Evolutionary conservation across 306 rosid species (phyloP).

Genomic region (Gastrolobium villosum): DNA sequence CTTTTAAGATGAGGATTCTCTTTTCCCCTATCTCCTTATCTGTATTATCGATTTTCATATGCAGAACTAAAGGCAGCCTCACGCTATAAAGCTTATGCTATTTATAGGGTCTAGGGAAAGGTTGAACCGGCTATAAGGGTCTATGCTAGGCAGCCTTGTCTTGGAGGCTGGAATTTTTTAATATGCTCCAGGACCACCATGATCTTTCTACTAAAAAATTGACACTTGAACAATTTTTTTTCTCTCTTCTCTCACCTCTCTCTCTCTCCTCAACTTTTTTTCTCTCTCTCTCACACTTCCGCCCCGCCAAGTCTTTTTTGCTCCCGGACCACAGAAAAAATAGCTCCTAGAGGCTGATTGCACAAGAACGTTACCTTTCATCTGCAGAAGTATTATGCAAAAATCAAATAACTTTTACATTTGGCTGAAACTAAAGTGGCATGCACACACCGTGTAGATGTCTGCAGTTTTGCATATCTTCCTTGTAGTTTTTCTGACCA

Average conservation of each 20-base stretch:
- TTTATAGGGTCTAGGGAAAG: neutral
- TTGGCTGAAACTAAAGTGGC: conserved; percentile 15
- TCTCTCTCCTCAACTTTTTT: too few species aligned
- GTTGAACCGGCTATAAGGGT: conserved; percentile 5
- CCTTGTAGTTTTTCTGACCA: neutral
- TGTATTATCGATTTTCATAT: neutral
- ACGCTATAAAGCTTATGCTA: neutral
- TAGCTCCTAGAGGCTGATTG: neutral
- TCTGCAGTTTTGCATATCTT: neutral
- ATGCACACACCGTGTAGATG: conserved; percentile 4
- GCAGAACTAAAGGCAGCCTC: neutral
- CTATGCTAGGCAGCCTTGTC: conserved; percentile 4
- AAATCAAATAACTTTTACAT: neutral
- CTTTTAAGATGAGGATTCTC: conserved; percentile 7
- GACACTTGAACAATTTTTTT: too few species aligned
- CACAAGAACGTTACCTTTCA: neutral
- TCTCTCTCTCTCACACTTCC: too few species aligned
- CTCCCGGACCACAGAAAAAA: too few species aligned
- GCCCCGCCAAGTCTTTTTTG: too few species aligned
- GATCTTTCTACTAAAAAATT: too few species aligned
- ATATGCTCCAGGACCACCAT: too few species aligned
- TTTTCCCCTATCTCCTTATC: neutral
- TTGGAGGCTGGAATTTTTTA: too few species aligned
- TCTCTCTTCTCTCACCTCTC: too few species aligned
- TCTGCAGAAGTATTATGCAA: conserved; percentile 1